phyloP scores from a whole-genome alignment of 257 asterid genomes.

The Capsicum baccatum region DNA sequence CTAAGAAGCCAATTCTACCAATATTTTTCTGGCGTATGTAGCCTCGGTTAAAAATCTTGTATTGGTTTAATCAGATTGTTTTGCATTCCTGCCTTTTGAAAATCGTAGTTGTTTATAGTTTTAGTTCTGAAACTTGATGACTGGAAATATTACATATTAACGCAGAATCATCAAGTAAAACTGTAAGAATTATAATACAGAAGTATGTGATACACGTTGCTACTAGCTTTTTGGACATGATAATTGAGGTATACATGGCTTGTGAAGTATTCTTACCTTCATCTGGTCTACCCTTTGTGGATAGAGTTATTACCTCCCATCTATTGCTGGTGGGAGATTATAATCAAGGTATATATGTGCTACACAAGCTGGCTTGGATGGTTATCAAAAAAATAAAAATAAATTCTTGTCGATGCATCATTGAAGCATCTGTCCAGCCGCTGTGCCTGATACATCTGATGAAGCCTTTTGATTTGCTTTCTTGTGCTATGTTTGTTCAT shows the following conservation, averaged over 20 bases:
- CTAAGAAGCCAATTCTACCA: background rate
- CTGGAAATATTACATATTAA: background rate
- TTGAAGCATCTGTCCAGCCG: background rate
- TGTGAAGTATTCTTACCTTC: background rate
- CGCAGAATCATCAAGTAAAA: background rate
- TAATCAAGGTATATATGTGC: too few relatives aligned
- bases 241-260: background rate
- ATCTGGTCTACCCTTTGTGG: too few relatives aligned
- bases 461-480: background rate
- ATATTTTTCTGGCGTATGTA: background rate
- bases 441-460: background rate
- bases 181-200: background rate
- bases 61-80: background rate
- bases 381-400: too few relatives aligned
- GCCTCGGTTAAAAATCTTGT: background rate
- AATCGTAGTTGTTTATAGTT: background rate
- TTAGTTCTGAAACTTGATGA: background rate
- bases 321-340: too few relatives aligned
- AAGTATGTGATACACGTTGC: background rate
- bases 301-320: too few relatives aligned
- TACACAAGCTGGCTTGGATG: too few relatives aligned
- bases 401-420: background rate
- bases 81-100: background rate
- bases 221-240: background rate
- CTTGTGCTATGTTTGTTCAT: background rate